Conservation (phyloP, 495 filamentous ascomycete species). For the Lepidopterella palustris region DNA sequence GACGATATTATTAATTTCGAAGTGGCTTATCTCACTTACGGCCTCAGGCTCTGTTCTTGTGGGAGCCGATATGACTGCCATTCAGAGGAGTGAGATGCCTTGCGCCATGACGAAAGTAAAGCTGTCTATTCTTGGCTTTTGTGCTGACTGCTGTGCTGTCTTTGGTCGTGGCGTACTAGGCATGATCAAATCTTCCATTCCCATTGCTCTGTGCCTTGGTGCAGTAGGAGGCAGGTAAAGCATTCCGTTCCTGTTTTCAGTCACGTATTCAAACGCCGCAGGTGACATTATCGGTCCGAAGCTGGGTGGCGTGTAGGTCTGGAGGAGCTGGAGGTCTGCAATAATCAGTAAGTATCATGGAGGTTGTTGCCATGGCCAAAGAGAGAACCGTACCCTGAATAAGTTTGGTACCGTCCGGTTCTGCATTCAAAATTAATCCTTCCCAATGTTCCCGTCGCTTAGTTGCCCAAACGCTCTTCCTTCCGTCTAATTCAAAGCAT, state of each 20-base stretch:
- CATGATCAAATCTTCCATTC: conserved; percentile 4
- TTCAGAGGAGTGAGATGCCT: conserved; percentile 6
- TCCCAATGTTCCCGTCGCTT: conserved; percentile 19
- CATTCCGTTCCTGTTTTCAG: conserved; percentile 5
- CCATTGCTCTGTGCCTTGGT: conserved; percentile 7
- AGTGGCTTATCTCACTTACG: too few relatives aligned
- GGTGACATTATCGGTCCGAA: conserved; percentile 19
- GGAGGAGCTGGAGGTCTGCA: conserved; percentile 20
- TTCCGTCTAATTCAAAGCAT: conserved; percentile 18
- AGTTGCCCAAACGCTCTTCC: conserved; percentile 19
- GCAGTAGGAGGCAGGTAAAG: conserved; percentile 7
- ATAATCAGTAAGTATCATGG: background rate
- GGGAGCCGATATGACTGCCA: too few relatives aligned
- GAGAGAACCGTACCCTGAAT: conserved; percentile 6
- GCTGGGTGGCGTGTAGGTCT: background rate
- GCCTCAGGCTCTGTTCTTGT: too few relatives aligned
- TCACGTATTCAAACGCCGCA: conserved; percentile 15
- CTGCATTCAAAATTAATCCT: conserved; percentile 2
- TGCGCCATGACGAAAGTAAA: conserved; percentile 20
- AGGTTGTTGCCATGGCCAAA: background rate
- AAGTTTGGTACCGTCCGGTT: conserved; percentile 19
- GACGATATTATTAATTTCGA: too few relatives aligned
- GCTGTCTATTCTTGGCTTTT: conserved; percentile 12
- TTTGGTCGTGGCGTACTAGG: conserved; percentile 3
- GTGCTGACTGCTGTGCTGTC: background rate